Percentiles rank a stretch among this genome's conserved stretches.
Evolutionary conservation across 108 stramenopile genomes (phyloP).

Genomic region (Thalassiosira profunda): DNA sequence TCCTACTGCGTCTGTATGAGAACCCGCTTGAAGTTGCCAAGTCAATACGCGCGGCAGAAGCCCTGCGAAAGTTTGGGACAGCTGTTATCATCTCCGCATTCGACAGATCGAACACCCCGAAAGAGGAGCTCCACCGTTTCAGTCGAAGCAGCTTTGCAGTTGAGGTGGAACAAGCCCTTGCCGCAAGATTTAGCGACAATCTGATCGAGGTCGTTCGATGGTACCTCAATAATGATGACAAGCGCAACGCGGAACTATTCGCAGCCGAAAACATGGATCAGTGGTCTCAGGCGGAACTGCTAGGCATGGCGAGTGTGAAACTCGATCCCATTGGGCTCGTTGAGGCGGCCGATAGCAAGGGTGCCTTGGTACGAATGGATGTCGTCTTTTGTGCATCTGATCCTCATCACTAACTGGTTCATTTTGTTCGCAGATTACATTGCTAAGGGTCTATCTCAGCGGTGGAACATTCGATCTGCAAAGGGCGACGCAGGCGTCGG

Average conservation of each 20-base stretch:
- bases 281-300: background rate
- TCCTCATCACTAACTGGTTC: too few species aligned
- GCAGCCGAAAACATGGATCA: background rate
- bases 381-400: too few species aligned
- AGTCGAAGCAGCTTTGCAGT: constrained; percentile 5
- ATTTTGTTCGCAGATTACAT: too few species aligned
- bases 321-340: constrained; percentile 3
- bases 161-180: constrained; percentile 3
- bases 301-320: background rate
- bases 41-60: background rate
- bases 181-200: background rate
- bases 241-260: background rate
- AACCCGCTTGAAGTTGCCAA: background rate
- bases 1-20: constrained; percentile 7
- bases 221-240: background rate
- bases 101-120: background rate
- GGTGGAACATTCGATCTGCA: too few species aligned
- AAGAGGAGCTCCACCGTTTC: constrained; percentile 4
- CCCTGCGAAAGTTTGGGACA: constrained; percentile 4
- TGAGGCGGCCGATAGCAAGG: background rate
- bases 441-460: too few species aligned
- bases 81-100: constrained; percentile 8
- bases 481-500: too few species aligned
- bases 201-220: constrained; percentile 2
- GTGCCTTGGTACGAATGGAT: too few species aligned